Conservation (phyloP, 768 basidiomycete genomes). For the Russula brevipes region DNA sequence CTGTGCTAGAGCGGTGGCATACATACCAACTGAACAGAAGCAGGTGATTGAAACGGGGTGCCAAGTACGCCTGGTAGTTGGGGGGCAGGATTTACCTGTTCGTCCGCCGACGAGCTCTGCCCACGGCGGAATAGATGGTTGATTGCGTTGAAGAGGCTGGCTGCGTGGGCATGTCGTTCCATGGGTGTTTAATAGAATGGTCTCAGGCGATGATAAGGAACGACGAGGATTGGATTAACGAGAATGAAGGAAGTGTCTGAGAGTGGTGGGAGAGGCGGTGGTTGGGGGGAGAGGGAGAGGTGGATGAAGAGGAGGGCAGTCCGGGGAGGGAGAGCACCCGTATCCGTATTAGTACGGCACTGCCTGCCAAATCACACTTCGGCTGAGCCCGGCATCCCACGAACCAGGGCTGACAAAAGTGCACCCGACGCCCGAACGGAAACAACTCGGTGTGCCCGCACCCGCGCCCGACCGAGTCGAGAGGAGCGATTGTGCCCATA, state of each 20-base stretch:
- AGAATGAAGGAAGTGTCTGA: background rate
- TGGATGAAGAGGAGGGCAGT: background rate
- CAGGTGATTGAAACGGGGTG: background rate
- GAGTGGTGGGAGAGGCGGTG: background rate
- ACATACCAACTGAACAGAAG: conserved; percentile 1
- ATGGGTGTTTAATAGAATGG: background rate
- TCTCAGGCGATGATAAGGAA: background rate
- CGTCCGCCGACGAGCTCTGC: conserved; percentile 4
- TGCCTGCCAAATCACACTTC: no score
- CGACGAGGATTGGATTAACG: background rate
- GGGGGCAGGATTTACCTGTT: background rate
- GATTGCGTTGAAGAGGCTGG: conserved; percentile 3
- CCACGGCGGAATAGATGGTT: conserved; percentile 12
- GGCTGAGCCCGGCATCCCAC: no score
- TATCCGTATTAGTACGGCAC: no score
- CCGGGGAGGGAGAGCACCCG: background rate
- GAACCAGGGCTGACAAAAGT: no score
- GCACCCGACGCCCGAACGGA: no score
- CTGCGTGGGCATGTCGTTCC: conserved; percentile 9
- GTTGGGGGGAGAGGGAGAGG: background rate
- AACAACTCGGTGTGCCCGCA: no score
- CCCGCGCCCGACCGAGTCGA: no score
- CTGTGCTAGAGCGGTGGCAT: background rate
- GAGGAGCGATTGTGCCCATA: no score
- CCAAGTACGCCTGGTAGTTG: background rate